Evolutionary conservation across 345 rosid species (phyloP), one percentile per base, ranked within the genome.

Genomic region (Barbarea vulgaris): DNA sequence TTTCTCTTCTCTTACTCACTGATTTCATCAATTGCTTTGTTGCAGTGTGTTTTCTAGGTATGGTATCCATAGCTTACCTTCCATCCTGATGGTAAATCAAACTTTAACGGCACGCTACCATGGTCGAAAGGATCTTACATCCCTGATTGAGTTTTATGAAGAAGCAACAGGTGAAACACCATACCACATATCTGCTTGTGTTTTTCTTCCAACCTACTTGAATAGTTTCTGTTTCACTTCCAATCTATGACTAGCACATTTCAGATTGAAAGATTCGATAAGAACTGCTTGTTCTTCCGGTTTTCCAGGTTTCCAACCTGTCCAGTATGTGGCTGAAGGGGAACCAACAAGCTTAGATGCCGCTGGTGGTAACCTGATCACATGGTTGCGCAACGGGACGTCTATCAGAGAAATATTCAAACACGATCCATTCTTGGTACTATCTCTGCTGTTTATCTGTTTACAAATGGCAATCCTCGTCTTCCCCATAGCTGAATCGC

Each of bases 41-140:
- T 73, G 79, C 88, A 92, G 97, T 77, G 62, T 92, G 46, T 92
- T 86, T 79, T 95, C 96, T 11, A 85, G 84, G 78, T 88, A 86
- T 73, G 97, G 97, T 74, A 85, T 94, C 70, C 98, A 83, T 78
- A 88, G 96, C 79, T 73, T 93, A 77, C 98, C 98, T 17, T 81
- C 94, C 60, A 77, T 93, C 69, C 54, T 93, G 27, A 69, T 92
- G 76, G 79, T 89, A 62, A 89, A 89, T 76, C 88, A 84, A 79
- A 89, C 89, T 55, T 81, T 84, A 36, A 87, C 57, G 67, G 79
- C 72, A 39, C 87, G 53, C 19, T 90, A 88, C 77, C 81, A 11
- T 46, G 97, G 96, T 64, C 85, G 81, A 15, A 91, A 87, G 79
- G 80, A 86, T 79, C 85, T 94, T 28, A 67, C 62, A 19, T 83